Evolutionary conservation across 768 basidiomycete genomes (phyloP).

Genomic region (Crucibulum laeve): DNA sequence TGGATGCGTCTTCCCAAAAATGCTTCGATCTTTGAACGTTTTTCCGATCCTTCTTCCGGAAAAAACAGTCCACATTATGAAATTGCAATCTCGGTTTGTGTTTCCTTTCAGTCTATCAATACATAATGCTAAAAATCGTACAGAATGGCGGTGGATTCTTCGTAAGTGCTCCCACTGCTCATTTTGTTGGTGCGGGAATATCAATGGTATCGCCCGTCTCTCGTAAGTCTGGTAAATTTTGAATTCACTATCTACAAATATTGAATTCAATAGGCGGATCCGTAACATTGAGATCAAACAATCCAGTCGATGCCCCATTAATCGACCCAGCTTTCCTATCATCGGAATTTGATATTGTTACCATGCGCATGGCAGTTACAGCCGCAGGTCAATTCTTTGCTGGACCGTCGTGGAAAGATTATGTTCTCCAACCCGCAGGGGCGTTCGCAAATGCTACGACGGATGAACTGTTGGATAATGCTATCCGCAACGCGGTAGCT

Average conservation of each 20-base stretch:
- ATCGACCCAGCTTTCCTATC: constrained; percentile 10
- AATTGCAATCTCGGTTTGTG: constrained; percentile 27
- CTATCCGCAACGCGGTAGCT: no score
- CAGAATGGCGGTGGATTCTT: background rate
- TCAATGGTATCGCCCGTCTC: background rate
- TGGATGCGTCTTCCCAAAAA: constrained; percentile 9
- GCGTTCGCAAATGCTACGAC: constrained; percentile 13
- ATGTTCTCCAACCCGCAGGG: constrained; percentile 17
- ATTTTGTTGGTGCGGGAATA: background rate
- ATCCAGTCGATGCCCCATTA: background rate
- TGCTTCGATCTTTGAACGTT: constrained; percentile 4
- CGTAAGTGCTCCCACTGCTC: background rate
- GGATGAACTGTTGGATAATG: no score
- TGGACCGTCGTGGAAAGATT: constrained; percentile 22
- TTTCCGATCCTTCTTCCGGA: constrained; percentile 10
- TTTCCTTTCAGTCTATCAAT: background rate
- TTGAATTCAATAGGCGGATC: background rate
- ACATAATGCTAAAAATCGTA: background rate
- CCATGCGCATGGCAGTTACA: constrained; percentile 18
- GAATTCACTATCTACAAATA: background rate
- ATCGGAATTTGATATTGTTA: constrained; percentile 23
- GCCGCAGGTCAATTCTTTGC: constrained; percentile 16
- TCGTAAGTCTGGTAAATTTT: background rate
- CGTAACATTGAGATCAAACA: background rate
- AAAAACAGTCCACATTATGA: constrained; percentile 13